Conservation (phyloP, 2,329 filamentous ascomycete species). For the Dryadomyces quercivorus region DNA sequence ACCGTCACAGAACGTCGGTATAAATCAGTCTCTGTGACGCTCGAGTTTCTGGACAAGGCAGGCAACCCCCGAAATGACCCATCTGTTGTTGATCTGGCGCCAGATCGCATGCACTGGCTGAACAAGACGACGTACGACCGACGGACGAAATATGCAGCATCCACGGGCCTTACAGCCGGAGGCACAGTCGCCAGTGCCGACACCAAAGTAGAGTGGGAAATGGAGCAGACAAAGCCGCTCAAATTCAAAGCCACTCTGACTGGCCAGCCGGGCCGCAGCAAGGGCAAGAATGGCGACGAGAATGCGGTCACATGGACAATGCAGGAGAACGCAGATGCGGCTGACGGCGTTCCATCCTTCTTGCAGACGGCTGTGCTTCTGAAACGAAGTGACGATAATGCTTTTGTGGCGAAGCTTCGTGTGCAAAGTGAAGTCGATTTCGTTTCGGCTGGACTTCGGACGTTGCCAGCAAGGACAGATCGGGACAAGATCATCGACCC, state of each 20-base stretch:
- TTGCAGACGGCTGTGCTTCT: slow-evolving; percentile 8
- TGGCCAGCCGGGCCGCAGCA: not conserved
- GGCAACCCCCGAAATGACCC: not conserved
- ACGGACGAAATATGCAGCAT: not conserved
- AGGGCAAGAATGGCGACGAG: slow-evolving; percentile 1
- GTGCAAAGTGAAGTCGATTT: slow-evolving; percentile 2
- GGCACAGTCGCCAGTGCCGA: not conserved
- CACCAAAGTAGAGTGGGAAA: slow-evolving; percentile 3
- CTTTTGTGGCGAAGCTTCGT: slow-evolving; percentile 1
- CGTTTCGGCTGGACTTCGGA: not conserved
- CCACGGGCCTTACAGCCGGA: not conserved
- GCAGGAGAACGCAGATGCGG: slow-evolving; percentile 3
- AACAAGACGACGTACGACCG: slow-evolving; percentile 6
- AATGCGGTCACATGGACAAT: slow-evolving; percentile 6
- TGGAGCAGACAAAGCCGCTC: slow-evolving; percentile 3
- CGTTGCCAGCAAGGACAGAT: not conserved
- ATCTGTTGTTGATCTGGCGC: not conserved
- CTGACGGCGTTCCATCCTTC: slow-evolving; percentile 6
- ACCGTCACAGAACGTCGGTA: not conserved
- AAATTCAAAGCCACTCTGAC: slow-evolving; percentile 5
- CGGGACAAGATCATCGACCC: slow-evolving; percentile 5
- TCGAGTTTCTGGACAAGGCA: slow-evolving; percentile 6
- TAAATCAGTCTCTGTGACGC: not conserved
- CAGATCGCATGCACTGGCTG: slow-evolving; percentile 5
- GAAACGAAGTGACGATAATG: not conserved